phyloP scores from a whole-genome alignment of 345 rosid genomes.

The Anastatica hierochuntica region DNA sequence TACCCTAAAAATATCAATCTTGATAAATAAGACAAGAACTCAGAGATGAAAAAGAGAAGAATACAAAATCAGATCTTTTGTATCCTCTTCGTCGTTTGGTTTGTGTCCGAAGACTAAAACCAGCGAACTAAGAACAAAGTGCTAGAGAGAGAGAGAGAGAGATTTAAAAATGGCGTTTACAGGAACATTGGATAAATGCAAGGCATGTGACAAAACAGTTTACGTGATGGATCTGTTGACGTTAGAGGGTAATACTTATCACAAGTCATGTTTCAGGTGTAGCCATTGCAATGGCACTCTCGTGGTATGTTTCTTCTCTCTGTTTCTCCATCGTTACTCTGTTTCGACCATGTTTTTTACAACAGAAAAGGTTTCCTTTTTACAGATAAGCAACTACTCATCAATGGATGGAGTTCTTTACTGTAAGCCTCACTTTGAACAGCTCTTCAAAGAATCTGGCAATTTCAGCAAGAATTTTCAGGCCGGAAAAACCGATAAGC shows the following conservation, averaged over 20 bases:
- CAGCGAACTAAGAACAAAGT: constrained; percentile 13
- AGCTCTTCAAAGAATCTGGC: too few relatives aligned
- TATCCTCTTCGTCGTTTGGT: too few relatives aligned
- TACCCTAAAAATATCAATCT: constrained; percentile 1
- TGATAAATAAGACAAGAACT: constrained; percentile 6
- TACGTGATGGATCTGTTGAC: constrained; percentile 77
- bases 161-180: constrained; percentile 64
- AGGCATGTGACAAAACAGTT: constrained; percentile 91
- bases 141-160: background rate
- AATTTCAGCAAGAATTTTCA: too few relatives aligned
- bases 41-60: too few relatives aligned
- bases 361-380: too few relatives aligned
- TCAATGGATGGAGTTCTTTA: too few relatives aligned
- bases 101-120: constrained; percentile 5
- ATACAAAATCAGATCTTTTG: too few relatives aligned
- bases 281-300: too few relatives aligned
- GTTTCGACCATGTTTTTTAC: background rate
- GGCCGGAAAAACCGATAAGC: too few relatives aligned
- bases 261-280: constrained; percentile 80
- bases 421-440: too few relatives aligned
- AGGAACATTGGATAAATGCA: constrained; percentile 96
- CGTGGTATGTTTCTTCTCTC: constrained; percentile 38
- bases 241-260: constrained; percentile 82
- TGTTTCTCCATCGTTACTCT: background rate
- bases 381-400: too few relatives aligned